These are phyloP conservation scores for Striga asiatica DNA, from an alignment of 257 asterid species.

Conservation along the genomic window DNA sequence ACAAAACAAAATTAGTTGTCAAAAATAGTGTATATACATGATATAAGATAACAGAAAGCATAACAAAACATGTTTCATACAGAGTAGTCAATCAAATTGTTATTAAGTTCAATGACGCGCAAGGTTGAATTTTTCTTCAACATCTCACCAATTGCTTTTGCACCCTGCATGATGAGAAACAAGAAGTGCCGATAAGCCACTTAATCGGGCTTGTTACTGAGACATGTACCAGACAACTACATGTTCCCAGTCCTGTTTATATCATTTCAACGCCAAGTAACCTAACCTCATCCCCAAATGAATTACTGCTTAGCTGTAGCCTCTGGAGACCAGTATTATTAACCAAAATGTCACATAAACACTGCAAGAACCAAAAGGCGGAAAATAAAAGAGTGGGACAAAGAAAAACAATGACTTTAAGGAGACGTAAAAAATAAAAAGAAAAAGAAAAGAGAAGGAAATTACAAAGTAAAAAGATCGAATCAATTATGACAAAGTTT, in stretches of 20 bases:
- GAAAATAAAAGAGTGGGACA: neutral
- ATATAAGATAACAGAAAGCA: constrained; percentile 7
- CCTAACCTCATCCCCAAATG: constrained; percentile 90
- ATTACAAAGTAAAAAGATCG: too few relatives aligned
- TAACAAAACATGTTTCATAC: constrained; percentile 38
- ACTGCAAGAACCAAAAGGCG: constrained; percentile 34
- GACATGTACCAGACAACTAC: constrained; percentile 1
- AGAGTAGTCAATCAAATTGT: constrained; percentile 90
- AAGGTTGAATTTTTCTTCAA: constrained; percentile 81
- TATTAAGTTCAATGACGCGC: constrained; percentile 81
- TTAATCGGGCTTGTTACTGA: neutral
- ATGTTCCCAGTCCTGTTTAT: neutral
- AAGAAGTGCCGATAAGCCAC: constrained; percentile 9
- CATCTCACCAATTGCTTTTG: constrained; percentile 94
- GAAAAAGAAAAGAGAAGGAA: neutral
- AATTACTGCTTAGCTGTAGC: constrained; percentile 77
- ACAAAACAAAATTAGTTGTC: constrained; percentile 28
- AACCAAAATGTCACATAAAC: constrained; percentile 54
- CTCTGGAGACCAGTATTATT: constrained; percentile 71
- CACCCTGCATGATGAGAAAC: constrained; percentile 53
- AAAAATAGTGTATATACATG: constrained; percentile 8
- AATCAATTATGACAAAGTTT: neutral
- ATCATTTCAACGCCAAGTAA: constrained; percentile 13
- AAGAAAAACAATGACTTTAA: neutral
- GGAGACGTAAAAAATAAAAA: neutral